Percentiles rank a stretch among this genome's conserved stretches.
These are phyloP conservation scores for Fusarium sororula DNA, from an alignment of 2,329 filamentous ascomycete genomes.

Conservation along the genomic window DNA sequence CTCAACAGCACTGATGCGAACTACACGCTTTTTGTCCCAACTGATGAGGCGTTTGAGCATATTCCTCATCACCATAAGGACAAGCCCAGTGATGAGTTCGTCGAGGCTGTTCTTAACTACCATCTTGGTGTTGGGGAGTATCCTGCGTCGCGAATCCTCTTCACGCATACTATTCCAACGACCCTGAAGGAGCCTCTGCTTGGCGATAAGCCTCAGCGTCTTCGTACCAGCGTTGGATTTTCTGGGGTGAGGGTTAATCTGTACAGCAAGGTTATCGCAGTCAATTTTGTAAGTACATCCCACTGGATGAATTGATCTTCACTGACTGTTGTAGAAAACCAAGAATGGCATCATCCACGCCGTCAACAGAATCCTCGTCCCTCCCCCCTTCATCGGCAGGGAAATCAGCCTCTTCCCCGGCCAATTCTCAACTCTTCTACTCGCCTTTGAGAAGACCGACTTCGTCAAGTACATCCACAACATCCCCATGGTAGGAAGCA, in stretches of 20 bases:
- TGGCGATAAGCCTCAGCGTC: conserved; percentile 74
- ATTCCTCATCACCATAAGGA: conserved; percentile 56
- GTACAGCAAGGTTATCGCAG: conserved; percentile 73
- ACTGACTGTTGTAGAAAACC: conserved; percentile 59
- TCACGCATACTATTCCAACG: conserved; percentile 79
- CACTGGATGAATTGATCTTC: rapidly evolving
- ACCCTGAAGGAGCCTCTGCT: conserved; percentile 66
- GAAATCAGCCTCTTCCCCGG: conserved; percentile 72
- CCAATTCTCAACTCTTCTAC: conserved; percentile 80
- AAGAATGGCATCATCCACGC: conserved; percentile 86
- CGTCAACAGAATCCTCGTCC: conserved; percentile 77
- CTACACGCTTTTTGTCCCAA: conserved; percentile 84
- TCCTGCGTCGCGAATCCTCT: conserved; percentile 71
- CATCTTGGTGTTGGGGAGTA: conserved; percentile 77
- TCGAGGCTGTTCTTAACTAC: conserved; percentile 77
- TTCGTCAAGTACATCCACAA: conserved; percentile 69
- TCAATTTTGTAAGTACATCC: conserved; percentile 69
- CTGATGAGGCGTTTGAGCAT: conserved; percentile 77
- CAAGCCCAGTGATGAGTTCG: conserved; percentile 74
- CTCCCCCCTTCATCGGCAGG: conserved; percentile 70
- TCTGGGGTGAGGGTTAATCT: conserved; percentile 79
- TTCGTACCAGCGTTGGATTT: conserved; percentile 71
- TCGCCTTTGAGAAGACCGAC: conserved; percentile 79
- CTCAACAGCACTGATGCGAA: conserved; percentile 80
- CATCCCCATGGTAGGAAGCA: conserved; percentile 68